Evolutionary conservation across 495 filamentous ascomycete species (phyloP), one percentile per base, ranked within the genome.

Genomic region (Cryomyces antarcticus): DNA sequence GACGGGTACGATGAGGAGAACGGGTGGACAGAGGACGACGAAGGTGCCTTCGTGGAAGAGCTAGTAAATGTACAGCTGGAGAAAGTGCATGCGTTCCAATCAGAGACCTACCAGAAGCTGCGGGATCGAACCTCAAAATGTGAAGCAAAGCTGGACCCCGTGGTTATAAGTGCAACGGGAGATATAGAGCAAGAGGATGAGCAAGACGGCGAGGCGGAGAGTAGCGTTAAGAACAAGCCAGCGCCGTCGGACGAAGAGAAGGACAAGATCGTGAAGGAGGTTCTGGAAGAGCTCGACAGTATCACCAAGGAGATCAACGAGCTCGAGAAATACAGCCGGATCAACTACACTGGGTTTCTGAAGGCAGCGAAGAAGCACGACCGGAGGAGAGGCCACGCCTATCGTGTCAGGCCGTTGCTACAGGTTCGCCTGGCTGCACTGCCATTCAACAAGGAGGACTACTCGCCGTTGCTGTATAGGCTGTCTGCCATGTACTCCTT

Each of bases 281-380:
- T 82, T 31, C 65, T 87, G 46, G 52, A 67, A 31, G 84, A 95
- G 57, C 69, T 97, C 35, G 92, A 96, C 56, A 53, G 56, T 11
- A 89, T 97, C 57, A 84, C 80, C 12, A 78, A 80, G 55, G 87
- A 97, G 59, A 79, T 87, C 51, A 92, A 79, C 56, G 82, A 93
- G 60, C 65, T 97, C 45, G 83, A 93, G 58, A 93, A 86, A 56
- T 97, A 87, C 61, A 89, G 82, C 56, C 82, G 80, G 27, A 77
- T 94, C 61, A 97, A 97, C 59, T 97, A 93, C 60, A 93, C 92
- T 7, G 92, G 86, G 30, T 94, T 96, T 57, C 69, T 95, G 50
- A 97, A 97, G 65, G 92, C 93, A 28, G 85, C 80, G 27, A 97
- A 97, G 72, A 97, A 97, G 59, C 89, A 97, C 62, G 89, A 97